phyloP scores from a whole-genome alignment of 1,284 basidiomycete species.

The Rhodotorula sp. region DNA sequence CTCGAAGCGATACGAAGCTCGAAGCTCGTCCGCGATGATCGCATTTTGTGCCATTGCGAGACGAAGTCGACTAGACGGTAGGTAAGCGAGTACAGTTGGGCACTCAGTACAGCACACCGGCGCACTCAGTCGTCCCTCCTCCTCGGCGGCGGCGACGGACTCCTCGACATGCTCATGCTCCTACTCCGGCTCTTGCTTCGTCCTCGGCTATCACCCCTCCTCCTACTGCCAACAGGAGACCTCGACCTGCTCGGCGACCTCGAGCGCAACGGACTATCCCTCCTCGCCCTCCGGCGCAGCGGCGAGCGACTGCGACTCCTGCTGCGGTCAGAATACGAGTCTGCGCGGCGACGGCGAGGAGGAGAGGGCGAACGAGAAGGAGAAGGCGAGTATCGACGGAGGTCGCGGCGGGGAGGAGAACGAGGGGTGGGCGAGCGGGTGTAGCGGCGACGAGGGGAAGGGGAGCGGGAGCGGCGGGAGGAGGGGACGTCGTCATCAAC shows the following conservation, averaged over 20 bases:
- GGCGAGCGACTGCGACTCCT: slow-evolving; percentile 4
- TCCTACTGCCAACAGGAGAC: not conserved
- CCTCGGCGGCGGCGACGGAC: no score
- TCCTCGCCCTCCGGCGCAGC: not conserved
- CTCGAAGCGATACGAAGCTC: no score
- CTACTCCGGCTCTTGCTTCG: not conserved
- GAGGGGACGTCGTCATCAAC: not conserved
- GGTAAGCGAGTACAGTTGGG: no score
- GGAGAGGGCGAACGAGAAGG: not conserved
- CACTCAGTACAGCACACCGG: no score
- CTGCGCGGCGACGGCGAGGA: not conserved
- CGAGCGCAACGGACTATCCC: not conserved
- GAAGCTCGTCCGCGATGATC: no score
- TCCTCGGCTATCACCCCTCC: not conserved
- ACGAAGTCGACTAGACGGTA: no score
- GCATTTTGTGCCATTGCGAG: no score
- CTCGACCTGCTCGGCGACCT: not conserved
- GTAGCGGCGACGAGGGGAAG: slow-evolving; percentile 9
- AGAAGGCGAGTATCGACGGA: slow-evolving; percentile 11
- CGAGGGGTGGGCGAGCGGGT: slow-evolving; percentile 15
- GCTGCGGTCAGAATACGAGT: slow-evolving; percentile 3
- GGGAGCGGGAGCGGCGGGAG: slow-evolving; percentile 10
- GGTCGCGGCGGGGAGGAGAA: not conserved
- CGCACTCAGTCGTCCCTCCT: no score
- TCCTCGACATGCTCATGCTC: no score